These are phyloP conservation scores for Golubevia sp. DNA, from an alignment of 1,284 basidiomycete species.

Conservation along the genomic window DNA sequence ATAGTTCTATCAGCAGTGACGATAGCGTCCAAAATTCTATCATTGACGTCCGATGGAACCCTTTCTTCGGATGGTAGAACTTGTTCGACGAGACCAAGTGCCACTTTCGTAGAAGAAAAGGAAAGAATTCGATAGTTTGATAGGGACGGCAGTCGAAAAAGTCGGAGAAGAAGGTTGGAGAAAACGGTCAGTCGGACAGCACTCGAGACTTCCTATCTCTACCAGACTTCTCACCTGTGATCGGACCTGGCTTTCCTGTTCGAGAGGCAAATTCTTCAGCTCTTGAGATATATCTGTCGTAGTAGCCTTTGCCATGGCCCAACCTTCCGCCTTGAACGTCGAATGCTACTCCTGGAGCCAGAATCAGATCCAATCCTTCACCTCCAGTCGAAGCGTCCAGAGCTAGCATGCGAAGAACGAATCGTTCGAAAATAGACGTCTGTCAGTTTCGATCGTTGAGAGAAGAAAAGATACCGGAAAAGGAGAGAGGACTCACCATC, in stretches of 20 bases:
- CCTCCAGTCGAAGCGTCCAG: constrained; percentile 28
- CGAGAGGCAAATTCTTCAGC: constrained; percentile 26
- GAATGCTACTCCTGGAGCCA: constrained; percentile 53
- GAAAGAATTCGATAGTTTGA: background rate
- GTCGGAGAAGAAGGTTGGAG: background rate
- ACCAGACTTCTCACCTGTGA: constrained; percentile 7
- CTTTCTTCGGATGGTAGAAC: constrained; percentile 18
- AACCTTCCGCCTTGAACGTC: constrained; percentile 40
- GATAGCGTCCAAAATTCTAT: constrained; percentile 39
- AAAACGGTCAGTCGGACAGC: constrained; percentile 2
- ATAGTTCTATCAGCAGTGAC: constrained; percentile 26
- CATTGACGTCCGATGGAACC: constrained; percentile 41
- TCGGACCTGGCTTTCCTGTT: constrained; percentile 16
- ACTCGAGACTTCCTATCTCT: background rate
- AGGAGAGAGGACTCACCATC: constrained; percentile 33
- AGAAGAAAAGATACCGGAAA: too few relatives aligned
- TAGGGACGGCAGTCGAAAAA: background rate
- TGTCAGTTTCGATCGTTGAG: too few relatives aligned
- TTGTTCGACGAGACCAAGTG: constrained; percentile 33
- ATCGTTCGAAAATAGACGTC: too few relatives aligned
- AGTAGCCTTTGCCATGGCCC: constrained; percentile 60
- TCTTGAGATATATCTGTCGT: constrained; percentile 51
- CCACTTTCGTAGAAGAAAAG: constrained; percentile 21
- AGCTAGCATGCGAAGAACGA: too few relatives aligned
- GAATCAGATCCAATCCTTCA: constrained; percentile 50